Percentiles rank a stretch among this genome's conserved stretches.
phyloP scores from a whole-genome alignment of 1,284 basidiomycete genomes.

The Clitocybe nebularis region DNA sequence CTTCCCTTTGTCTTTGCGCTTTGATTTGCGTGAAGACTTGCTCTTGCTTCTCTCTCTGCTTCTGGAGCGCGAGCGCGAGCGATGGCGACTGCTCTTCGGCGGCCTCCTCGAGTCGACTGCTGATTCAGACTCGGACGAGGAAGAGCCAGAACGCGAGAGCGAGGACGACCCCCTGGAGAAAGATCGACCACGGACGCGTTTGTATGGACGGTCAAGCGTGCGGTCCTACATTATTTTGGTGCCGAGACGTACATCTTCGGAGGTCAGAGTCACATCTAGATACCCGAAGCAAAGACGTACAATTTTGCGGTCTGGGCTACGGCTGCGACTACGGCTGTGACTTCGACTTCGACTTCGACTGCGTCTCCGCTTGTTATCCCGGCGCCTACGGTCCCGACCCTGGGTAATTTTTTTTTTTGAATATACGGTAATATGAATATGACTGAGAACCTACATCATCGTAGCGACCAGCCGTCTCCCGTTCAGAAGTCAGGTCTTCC shows the following conservation, averaged over 20 bases:
- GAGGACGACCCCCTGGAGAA: conserved; percentile 4
- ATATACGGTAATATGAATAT: too few relatives aligned
- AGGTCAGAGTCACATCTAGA: conserved; percentile 16
- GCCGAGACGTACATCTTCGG: conserved; percentile 15
- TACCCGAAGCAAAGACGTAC: conserved; percentile 16
- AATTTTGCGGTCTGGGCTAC: conserved; percentile 3
- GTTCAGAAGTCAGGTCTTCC: too few relatives aligned
- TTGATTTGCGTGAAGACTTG: conserved; percentile 6
- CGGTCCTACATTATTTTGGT: conserved; percentile 12
- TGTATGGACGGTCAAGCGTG: conserved; percentile 5
- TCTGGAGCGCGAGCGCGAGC: conserved; percentile 7
- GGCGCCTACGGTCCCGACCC: conserved; percentile 5
- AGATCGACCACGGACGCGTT: neutral
- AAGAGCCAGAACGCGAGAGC: conserved; percentile 8
- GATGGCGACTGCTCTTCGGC: conserved; percentile 9
- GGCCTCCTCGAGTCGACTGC: conserved; percentile 4
- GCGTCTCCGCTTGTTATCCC: conserved; percentile 6
- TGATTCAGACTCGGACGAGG: conserved; percentile 4
- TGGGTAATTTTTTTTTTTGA: neutral
- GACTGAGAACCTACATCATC: neutral
- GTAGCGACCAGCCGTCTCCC: neutral
- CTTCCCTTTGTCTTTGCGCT: conserved; percentile 13
- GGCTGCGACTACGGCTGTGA: conserved; percentile 1
- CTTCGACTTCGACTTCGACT: conserved; percentile 7
- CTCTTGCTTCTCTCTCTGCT: conserved; percentile 6